These are phyloP conservation scores for Backusella parvicylindrica DNA, from an alignment of 192 early-diverging fungal species.

Conservation along the genomic window DNA sequence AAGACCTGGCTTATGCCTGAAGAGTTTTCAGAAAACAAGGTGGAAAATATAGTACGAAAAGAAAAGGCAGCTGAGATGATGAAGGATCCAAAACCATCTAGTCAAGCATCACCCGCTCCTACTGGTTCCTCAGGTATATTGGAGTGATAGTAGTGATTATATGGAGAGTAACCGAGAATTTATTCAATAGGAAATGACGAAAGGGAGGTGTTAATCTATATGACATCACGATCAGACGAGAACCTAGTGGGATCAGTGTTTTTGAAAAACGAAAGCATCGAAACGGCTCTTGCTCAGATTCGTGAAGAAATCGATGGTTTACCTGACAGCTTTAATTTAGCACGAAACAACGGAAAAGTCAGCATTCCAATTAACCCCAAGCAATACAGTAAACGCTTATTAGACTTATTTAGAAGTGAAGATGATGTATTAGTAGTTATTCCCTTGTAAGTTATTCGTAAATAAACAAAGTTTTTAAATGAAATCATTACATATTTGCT, in stretches of 20 bases:
- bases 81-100: neutral
- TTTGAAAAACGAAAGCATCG: slow-evolving; percentile 44
- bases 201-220: slow-evolving; percentile 60
- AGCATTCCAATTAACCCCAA: slow-evolving; percentile 56
- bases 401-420: slow-evolving; percentile 48
- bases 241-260: slow-evolving; percentile 60
- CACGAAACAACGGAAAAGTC: slow-evolving; percentile 55
- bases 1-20: slow-evolving; percentile 68
- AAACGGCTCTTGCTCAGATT: slow-evolving; percentile 33
- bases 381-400: slow-evolving; percentile 50
- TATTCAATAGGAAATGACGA: slow-evolving; percentile 17
- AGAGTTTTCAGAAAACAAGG: slow-evolving; percentile 41
- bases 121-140: neutral
- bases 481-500: neutral
- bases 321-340: slow-evolving; percentile 41
- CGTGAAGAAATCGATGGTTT: slow-evolving; percentile 58
- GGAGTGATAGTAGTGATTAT: neutral
- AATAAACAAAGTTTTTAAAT: neutral
- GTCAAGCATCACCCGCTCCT: neutral
- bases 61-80: slow-evolving; percentile 4
- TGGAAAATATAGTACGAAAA: slow-evolving; percentile 11
- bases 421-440: slow-evolving; percentile 49
- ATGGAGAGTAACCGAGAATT: neutral
- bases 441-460: slow-evolving; percentile 8
- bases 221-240: slow-evolving; percentile 36